Conservation (phyloP, 78 protist genomes). For the Dictyostelium firmibasis region DNA sequence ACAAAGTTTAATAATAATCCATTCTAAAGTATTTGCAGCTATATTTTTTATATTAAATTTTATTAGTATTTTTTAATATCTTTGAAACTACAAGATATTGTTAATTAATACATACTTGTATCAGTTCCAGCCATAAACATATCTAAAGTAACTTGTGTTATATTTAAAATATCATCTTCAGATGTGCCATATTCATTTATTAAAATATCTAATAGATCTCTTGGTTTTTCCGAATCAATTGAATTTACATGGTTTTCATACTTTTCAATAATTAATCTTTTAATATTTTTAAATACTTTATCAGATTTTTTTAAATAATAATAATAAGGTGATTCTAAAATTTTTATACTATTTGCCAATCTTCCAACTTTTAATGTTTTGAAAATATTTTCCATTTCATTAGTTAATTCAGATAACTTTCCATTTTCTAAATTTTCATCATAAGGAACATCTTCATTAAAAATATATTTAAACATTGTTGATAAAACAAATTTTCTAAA, state of each 20-base stretch:
- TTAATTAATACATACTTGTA: not conserved
- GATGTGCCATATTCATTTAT: not conserved
- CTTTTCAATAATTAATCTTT: not conserved
- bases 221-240: not conserved
- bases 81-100: too few relatives aligned
- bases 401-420: not conserved
- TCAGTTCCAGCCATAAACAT: slow-evolving; percentile 12
- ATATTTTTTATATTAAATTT: not conserved
- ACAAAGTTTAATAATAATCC: not conserved
- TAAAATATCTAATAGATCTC: slow-evolving; percentile 7
- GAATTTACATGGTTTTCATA: not conserved
- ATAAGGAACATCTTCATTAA: not conserved
- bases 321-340: not conserved
- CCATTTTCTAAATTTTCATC: not conserved
- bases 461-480: slow-evolving; percentile 5
- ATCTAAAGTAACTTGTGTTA: not conserved
- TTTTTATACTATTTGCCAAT: not conserved
- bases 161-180: not conserved
- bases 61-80: not conserved
- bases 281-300: not conserved
- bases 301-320: not conserved
- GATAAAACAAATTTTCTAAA: slow-evolving; percentile 9
- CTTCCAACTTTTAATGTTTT: not conserved
- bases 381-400: not conserved
- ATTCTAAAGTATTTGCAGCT: not conserved